These are phyloP conservation scores for Tetracentron sinense DNA, from an alignment of 164 flowering plant genomes.

Conservation along the genomic window DNA sequence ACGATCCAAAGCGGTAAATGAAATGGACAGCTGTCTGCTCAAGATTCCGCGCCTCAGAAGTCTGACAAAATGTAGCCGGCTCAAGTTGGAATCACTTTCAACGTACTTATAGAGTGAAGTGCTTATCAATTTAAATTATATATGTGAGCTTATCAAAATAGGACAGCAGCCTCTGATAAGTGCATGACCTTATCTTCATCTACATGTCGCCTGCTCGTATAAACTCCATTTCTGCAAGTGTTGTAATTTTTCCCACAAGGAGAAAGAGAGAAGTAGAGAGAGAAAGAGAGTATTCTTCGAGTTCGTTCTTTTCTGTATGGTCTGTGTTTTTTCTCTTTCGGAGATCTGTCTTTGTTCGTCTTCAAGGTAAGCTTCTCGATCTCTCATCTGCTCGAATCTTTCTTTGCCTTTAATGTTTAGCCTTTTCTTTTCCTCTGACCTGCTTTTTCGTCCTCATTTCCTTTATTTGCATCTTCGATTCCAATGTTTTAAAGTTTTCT, in stretches of 20 bases:
- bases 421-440: constrained; percentile 9
- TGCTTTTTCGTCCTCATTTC: constrained; percentile 10
- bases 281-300: constrained; percentile 10
- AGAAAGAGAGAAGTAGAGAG: constrained; percentile 29
- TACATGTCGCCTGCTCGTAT: too few relatives aligned
- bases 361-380: constrained; percentile 1
- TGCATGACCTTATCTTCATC: too few relatives aligned
- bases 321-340: background rate
- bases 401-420: constrained; percentile 6
- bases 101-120: constrained; percentile 18
- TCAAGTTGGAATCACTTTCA: constrained; percentile 13
- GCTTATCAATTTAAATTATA: too few relatives aligned
- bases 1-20: too few relatives aligned
- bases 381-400: constrained; percentile 5
- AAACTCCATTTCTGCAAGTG: constrained; percentile 38
- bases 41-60: constrained; percentile 54
- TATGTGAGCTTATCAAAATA: background rate
- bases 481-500: constrained; percentile 32
- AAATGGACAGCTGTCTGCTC: constrained; percentile 34
- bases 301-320: constrained; percentile 3
- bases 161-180: too few relatives aligned
- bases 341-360: background rate
- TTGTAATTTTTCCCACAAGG: constrained; percentile 3
- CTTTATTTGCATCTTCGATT: constrained; percentile 25
- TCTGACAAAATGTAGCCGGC: constrained; percentile 49